Evolutionary conservation across 768 basidiomycete species (phyloP), one percentile per base, ranked within the genome.

Genomic region (Pleurotus citrinopileatus): DNA sequence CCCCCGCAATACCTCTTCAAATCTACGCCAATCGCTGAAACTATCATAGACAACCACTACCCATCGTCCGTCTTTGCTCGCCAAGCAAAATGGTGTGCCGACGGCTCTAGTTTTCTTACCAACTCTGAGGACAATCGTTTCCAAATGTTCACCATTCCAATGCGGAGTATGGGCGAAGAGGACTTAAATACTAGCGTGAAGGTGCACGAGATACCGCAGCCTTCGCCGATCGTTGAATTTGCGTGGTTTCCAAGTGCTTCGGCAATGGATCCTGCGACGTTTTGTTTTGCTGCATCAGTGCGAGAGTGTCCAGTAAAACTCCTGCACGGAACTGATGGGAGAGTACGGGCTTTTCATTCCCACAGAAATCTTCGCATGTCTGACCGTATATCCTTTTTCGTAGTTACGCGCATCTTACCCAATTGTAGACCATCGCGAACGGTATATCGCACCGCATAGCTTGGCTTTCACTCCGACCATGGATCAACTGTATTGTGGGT

Each of bases 401-500:
- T 63, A 97, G 95, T 79, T 92, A 17, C 83, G 95, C 15, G 96
- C 94, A 0, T 94, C 92, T 1, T 98, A 98, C 67, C 77, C 77
- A 36, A 96, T 98, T 34, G 80, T 98, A 8, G 94, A 98, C 66
- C 95, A 98, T 61, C 76, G 89, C n/a, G 96, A 98, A 70, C 81
- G 94, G 27, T 84, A 91, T 52, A 75, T 97, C 36, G 94, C 92
- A 0, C 94, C 96, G 0, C 88, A 93, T 52, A 83, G 83, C 59
- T 73, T 98, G 55, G 77, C 87, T 0, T 98, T 97, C 69, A 90
- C 91, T 60, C 66, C 76, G 22, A 34, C 40, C 22, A 2, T 55
- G 19, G 27, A 12, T 61, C 91, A 92, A 60, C 66, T 96, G 2
- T 96, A 93, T 67, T 94, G 94, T 51, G 67, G 67, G 0, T 68